Conservation (phyloP, 169 alveolate species). For the Blepharisma undulans region DNA sequence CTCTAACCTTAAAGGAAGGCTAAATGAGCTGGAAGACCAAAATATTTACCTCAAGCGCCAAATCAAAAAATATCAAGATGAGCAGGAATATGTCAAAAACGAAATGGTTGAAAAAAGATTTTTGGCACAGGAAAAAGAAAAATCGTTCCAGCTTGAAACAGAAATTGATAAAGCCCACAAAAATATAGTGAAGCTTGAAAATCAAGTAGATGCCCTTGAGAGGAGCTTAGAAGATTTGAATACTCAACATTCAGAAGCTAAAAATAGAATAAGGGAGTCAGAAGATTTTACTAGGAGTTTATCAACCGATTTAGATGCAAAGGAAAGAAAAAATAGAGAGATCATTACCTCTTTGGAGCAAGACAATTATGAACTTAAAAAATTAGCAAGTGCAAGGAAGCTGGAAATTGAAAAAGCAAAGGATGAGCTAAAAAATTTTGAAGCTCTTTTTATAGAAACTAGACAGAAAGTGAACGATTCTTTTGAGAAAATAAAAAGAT, state of each 20-base stretch:
- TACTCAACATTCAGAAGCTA: not conserved
- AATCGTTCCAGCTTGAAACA: not conserved
- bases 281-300: not conserved
- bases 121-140: not conserved
- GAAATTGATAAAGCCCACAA: not conserved
- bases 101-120: not conserved
- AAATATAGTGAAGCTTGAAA: not conserved
- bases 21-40: not conserved
- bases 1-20: not conserved
- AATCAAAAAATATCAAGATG: not conserved
- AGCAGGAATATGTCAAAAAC: not conserved
- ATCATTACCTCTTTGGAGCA: not conserved
- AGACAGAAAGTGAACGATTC: not conserved
- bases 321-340: not conserved
- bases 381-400: not conserved
- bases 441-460: not conserved
- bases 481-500: not conserved
- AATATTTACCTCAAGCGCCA: not conserved
- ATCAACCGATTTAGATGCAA: not conserved
- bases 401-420: not conserved
- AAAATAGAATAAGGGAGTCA: not conserved
- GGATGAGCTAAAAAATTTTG: not conserved
- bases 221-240: not conserved
- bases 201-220: not conserved
- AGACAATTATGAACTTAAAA: not conserved